Percentiles rank a stretch among this genome's conserved stretches.
phyloP scores from a whole-genome alignment of 345 rosid species.

The Populus nigra region DNA sequence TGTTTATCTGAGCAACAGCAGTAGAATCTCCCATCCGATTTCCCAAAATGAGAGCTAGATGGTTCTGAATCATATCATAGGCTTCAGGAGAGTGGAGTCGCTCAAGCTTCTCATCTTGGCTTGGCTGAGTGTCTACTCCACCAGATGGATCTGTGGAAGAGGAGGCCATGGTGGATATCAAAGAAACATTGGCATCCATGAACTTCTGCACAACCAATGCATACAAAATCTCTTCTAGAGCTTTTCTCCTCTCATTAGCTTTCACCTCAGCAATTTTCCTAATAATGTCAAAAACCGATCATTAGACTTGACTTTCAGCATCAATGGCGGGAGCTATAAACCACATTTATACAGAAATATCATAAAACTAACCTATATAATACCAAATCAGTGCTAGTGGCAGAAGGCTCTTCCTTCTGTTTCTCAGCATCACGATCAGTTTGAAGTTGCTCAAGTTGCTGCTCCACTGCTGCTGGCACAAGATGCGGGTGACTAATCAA shows the following conservation, averaged over 20 bases:
- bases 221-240: conserved; percentile 81
- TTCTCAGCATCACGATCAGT: conserved; percentile 71
- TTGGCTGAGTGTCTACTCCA: conserved; percentile 63
- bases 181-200: conserved; percentile 81
- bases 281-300: conserved; percentile 6
- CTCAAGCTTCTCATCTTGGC: conserved; percentile 63
- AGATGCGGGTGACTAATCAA: conserved; percentile 88
- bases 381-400: conserved; percentile 68
- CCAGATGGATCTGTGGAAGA: conserved; percentile 53
- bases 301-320: neutral
- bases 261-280: conserved; percentile 98
- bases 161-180: conserved; percentile 60
- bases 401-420: conserved; percentile 61
- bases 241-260: conserved; percentile 76
- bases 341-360: neutral
- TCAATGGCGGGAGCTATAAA: neutral
- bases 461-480: conserved; percentile 91
- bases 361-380: conserved; percentile 62
- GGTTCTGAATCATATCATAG: conserved; percentile 95
- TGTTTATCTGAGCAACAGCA: conserved; percentile 72
- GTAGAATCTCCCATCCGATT: conserved; percentile 54
- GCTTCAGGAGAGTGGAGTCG: conserved; percentile 85
- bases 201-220: conserved; percentile 89
- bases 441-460: conserved; percentile 93
- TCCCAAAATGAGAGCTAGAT: conserved; percentile 74